Percentiles rank a stretch among this genome's conserved stretches.
phyloP scores from a whole-genome alignment of 768 basidiomycete genomes.

The Trametes cingulata region DNA sequence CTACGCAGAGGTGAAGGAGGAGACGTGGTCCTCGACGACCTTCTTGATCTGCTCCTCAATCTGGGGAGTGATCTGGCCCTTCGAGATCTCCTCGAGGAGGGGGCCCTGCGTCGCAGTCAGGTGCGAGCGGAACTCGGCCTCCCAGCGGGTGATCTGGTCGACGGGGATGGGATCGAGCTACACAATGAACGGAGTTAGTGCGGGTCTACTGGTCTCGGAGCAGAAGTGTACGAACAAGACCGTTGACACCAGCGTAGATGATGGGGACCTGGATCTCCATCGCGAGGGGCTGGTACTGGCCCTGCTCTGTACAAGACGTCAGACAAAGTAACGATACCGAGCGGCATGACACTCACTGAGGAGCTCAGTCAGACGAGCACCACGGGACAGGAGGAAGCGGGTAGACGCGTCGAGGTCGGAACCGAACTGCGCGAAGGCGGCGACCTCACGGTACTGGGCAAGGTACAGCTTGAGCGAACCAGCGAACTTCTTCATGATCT shows the following conservation, averaged over 20 bases:
- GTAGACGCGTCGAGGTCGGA: conserved; percentile 99
- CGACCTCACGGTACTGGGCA: conserved; percentile 99
- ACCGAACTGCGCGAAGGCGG: conserved; percentile 99
- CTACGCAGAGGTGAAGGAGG: conserved; percentile 60
- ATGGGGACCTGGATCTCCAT: conserved; percentile 98
- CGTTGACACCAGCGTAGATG: conserved; percentile 99
- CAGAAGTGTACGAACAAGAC: conserved; percentile 64
- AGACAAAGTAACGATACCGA: conserved; percentile 8
- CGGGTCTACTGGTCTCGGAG: neutral
- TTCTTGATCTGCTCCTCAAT: conserved; percentile 95
- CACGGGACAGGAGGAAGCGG: conserved; percentile 96
- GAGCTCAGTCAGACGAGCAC: conserved; percentile 97
- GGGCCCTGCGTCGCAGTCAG: conserved; percentile 69
- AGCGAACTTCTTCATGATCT: conserved; percentile 99
- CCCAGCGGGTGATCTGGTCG: conserved; percentile 92
- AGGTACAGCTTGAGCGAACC: conserved; percentile 99
- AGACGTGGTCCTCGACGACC: conserved; percentile 86
- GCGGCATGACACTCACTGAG: conserved; percentile 56
- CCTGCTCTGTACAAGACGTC: conserved; percentile 71
- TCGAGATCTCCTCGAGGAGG: conserved; percentile 83
- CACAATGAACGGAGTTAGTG: conserved; percentile 2
- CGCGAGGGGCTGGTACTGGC: conserved; percentile 93
- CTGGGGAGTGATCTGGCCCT: conserved; percentile 83
- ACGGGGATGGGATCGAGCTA: conserved; percentile 95
- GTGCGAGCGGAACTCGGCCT: conserved; percentile 89